Percentiles rank a stretch among this genome's conserved stretches.
phyloP scores from a whole-genome alignment of 163 green algal species.

The Chlorella variabilis region DNA sequence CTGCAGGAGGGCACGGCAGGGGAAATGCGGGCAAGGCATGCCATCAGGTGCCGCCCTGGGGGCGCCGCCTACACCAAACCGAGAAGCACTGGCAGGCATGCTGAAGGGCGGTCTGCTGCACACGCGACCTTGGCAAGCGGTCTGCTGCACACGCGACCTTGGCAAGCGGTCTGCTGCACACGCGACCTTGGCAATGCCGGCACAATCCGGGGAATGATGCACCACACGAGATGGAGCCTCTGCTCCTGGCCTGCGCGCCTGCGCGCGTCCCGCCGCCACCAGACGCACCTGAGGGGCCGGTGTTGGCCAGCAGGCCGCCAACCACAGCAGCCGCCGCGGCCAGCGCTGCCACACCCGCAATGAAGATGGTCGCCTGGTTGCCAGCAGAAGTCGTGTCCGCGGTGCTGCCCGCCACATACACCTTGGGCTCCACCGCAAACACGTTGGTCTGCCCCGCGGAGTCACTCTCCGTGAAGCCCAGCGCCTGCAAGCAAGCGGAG shows the following conservation, averaged over 20 bases:
- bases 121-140: too few relatives aligned
- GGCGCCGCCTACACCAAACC: too few relatives aligned
- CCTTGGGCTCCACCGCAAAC: slow-evolving; percentile 68
- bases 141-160: too few relatives aligned
- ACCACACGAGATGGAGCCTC: too few relatives aligned
- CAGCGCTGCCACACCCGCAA: slow-evolving; percentile 20
- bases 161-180: too few relatives aligned
- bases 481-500: slow-evolving; percentile 33
- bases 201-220: too few relatives aligned
- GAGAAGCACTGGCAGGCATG: too few relatives aligned
- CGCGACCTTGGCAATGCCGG: too few relatives aligned
- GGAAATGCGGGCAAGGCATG: background rate
- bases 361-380: background rate
- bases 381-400: slow-evolving; percentile 27
- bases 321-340: slow-evolving; percentile 25
- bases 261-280: too few relatives aligned
- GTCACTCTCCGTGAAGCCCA: slow-evolving; percentile 68
- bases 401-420: slow-evolving; percentile 51
- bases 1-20: background rate
- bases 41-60: too few relatives aligned
- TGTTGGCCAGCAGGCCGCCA: slow-evolving; percentile 35
- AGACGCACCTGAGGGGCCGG: background rate
- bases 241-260: too few relatives aligned
- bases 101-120: too few relatives aligned
- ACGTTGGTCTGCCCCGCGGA: slow-evolving; percentile 75